Conservation (phyloP, 2,329 filamentous ascomycete species). For the Hymenoscyphus fraxineus region DNA sequence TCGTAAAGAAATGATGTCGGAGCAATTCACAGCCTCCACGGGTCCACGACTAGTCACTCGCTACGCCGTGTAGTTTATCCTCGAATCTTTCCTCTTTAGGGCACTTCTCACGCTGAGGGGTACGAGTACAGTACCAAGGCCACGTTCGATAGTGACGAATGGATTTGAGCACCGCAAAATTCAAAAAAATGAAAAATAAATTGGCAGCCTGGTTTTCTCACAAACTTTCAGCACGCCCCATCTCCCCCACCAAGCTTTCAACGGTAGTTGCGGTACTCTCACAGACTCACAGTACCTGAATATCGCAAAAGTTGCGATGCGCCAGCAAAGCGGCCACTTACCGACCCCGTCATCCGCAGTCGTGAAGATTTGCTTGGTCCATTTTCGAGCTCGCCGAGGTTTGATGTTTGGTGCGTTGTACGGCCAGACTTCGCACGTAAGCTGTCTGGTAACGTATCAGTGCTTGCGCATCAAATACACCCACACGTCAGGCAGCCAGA, state of each 20-base stretch:
- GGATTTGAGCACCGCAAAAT: not conserved
- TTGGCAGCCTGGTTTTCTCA: conserved; percentile 17
- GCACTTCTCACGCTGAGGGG: conserved; percentile 9
- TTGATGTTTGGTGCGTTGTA: conserved; percentile 3
- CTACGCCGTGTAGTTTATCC: not conserved
- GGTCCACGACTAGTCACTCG: not conserved
- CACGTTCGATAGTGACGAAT: conserved; percentile 14
- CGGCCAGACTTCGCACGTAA: conserved; percentile 11
- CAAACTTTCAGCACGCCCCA: conserved; percentile 16
- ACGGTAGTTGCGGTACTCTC: conserved; percentile 7
- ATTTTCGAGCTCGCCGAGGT: conserved; percentile 4
- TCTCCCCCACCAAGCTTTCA: not conserved
- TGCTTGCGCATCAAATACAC: conserved; percentile 8
- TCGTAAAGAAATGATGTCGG: not conserved
- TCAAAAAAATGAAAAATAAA: conserved; percentile 5
- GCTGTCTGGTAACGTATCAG: conserved; percentile 19
- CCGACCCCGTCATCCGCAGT: conserved; percentile 12
- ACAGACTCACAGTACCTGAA: not conserved
- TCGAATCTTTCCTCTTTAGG: not conserved
- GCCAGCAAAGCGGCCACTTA: not conserved
- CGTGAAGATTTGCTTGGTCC: not conserved
- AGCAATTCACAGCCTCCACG: conserved; percentile 1
- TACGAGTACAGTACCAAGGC: not conserved
- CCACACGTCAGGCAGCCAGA: conserved; percentile 8
- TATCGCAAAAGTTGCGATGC: conserved; percentile 1